A percentile compares a stretch with the other conserved stretches of the same genome.
These are phyloP conservation scores for Tetrapisispora nanseiensis DNA, from an alignment of 805 yeast species.

Conservation along the genomic window DNA sequence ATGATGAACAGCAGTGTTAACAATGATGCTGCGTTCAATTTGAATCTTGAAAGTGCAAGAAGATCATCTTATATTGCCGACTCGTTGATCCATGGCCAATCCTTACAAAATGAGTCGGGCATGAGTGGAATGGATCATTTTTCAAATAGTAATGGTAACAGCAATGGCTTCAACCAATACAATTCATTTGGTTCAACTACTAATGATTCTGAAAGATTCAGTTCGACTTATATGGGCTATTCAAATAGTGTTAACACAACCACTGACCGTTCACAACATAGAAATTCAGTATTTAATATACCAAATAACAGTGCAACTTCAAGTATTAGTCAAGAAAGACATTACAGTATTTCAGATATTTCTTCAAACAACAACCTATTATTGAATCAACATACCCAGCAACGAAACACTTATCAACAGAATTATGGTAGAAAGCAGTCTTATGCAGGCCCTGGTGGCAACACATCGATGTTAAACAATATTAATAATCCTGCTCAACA, in stretches of 20 bases:
- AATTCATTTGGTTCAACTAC: not conserved
- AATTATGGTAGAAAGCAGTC: not conserved
- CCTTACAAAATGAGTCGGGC: not conserved
- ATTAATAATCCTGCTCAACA: constrained; percentile 1
- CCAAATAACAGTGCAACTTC: not conserved
- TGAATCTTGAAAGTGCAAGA: constrained; percentile 37
- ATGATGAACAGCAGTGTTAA: not conserved
- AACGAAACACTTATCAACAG: constrained; percentile 1
- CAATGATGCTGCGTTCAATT: not conserved
- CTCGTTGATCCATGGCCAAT: constrained; percentile 34
- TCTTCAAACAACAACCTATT: not conserved
- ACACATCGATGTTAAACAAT: not conserved
- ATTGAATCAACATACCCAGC: not conserved
- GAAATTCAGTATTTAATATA: not conserved
- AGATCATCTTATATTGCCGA: constrained; percentile 73
- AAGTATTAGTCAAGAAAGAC: constrained; percentile 1
- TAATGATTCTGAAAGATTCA: not conserved
- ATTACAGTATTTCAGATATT: not conserved
- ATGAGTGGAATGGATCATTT: not conserved
- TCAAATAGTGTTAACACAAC: not conserved
- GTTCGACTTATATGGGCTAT: not conserved
- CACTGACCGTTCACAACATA: not conserved
- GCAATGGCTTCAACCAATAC: not conserved
- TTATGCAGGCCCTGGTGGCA: not conserved
- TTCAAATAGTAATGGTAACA: not conserved